These are phyloP conservation scores for Cystoderma amianthinum DNA, from an alignment of 768 basidiomycete species.

Conservation along the genomic window DNA sequence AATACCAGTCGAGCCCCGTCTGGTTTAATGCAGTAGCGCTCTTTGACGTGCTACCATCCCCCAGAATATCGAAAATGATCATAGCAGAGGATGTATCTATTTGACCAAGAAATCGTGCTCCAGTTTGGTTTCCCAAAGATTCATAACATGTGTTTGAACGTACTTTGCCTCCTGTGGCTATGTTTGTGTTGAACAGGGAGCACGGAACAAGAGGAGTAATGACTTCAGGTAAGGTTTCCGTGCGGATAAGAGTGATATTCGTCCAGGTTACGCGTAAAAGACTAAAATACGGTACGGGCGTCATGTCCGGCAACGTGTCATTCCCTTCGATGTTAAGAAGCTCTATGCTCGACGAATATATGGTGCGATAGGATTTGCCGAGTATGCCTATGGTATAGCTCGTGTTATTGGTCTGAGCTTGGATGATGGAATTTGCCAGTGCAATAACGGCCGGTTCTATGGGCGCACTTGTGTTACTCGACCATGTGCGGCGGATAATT, in stretches of 20 bases:
- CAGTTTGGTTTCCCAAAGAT: background rate
- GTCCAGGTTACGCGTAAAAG: slow-evolving; percentile 3
- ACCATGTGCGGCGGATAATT: slow-evolving; percentile 5
- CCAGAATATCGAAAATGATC: slow-evolving; percentile 6
- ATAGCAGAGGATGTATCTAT: slow-evolving; percentile 5
- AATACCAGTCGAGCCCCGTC: slow-evolving; percentile 5
- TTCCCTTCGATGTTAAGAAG: slow-evolving; percentile 2
- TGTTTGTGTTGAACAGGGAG: too few species aligned
- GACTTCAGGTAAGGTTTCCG: slow-evolving; percentile 4
- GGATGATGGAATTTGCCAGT: slow-evolving; percentile 5
- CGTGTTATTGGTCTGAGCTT: slow-evolving; percentile 3
- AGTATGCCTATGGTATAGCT: slow-evolving; percentile 3
- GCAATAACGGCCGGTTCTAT: too few species aligned
- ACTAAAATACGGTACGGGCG: background rate
- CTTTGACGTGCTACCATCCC: too few species aligned
- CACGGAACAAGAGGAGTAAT: slow-evolving; percentile 5
- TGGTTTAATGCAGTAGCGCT: slow-evolving; percentile 2
- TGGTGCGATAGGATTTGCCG: slow-evolving; percentile 4
- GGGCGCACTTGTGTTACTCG: slow-evolving; percentile 2
- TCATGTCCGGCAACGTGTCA: slow-evolving; percentile 1
- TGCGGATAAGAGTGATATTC: slow-evolving; percentile 6
- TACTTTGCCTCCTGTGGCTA: slow-evolving; percentile 5
- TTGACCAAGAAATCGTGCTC: too few species aligned
- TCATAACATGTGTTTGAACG: slow-evolving; percentile 5
- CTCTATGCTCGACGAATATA: too few species aligned